A percentile compares a stretch with the other conserved stretches of the same genome.
These are phyloP conservation scores for Pistacia integerrima DNA, from an alignment of 345 rosid species.

Conservation along the genomic window DNA sequence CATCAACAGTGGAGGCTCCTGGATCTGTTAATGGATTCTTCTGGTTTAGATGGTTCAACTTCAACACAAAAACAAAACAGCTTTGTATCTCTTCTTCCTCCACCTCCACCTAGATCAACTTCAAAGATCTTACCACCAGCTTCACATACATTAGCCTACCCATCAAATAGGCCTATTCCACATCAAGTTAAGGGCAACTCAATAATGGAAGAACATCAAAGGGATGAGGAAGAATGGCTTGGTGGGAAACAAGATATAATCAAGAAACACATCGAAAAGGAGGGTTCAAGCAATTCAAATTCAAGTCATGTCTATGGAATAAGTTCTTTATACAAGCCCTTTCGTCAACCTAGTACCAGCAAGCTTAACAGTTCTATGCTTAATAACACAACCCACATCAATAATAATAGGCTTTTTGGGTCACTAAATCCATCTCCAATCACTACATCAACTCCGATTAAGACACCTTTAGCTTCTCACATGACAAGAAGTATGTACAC, in stretches of 20 bases:
- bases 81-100: slow-evolving; percentile 51
- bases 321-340: slow-evolving; percentile 22
- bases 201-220: slow-evolving; percentile 24
- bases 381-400: slow-evolving; percentile 15
- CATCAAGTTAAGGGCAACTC: slow-evolving; percentile 31
- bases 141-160: not conserved
- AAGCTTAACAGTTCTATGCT: slow-evolving; percentile 11
- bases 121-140: slow-evolving; percentile 47
- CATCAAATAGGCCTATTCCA: slow-evolving; percentile 16
- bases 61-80: slow-evolving; percentile 37
- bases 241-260: slow-evolving; percentile 21
- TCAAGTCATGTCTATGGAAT: slow-evolving; percentile 12
- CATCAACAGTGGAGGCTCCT: slow-evolving; percentile 47
- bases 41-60: slow-evolving; percentile 32
- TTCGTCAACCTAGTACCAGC: slow-evolving; percentile 5
- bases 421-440: slow-evolving; percentile 28
- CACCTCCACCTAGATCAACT: slow-evolving; percentile 48
- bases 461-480: slow-evolving; percentile 3
- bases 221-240: slow-evolving; percentile 41
- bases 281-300: slow-evolving; percentile 22
- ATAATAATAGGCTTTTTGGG: slow-evolving; percentile 16
- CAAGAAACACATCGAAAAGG: slow-evolving; percentile 33
- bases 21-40: slow-evolving; percentile 48
- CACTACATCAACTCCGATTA: not conserved
- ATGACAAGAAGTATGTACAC: slow-evolving; percentile 26